Evolutionary conservation across 2,329 filamentous ascomycete species (phyloP).

Genomic region (Colletotrichum trifolii): DNA sequence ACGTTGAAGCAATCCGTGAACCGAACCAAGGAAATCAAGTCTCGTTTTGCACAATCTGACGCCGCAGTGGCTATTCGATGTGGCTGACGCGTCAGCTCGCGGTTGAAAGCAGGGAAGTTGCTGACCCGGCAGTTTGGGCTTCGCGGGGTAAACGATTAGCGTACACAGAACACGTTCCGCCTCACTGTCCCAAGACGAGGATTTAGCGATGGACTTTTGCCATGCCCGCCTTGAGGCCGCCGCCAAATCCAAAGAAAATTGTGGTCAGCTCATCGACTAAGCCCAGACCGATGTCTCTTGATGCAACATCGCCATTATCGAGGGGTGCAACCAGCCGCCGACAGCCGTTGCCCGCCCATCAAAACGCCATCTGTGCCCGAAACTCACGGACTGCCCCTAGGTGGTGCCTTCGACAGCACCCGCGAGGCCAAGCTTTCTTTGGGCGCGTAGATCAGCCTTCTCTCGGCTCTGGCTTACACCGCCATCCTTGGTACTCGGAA

Average conservation of each 20-base stretch:
- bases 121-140: slow-evolving; percentile 23
- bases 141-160: slow-evolving; percentile 8
- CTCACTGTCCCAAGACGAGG: too few relatives aligned
- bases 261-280: background rate
- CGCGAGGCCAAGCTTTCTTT: slow-evolving; percentile 24
- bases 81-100: slow-evolving; percentile 18
- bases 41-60: background rate
- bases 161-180: too few relatives aligned
- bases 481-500: slow-evolving; percentile 16
- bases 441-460: slow-evolving; percentile 16
- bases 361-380: slow-evolving; percentile 17
- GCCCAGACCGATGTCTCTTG: background rate
- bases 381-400: slow-evolving; percentile 19
- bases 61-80: slow-evolving; percentile 6
- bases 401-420: background rate
- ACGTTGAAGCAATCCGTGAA: background rate
- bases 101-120: slow-evolving; percentile 16
- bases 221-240: too few relatives aligned
- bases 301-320: background rate
- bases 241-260: too few relatives aligned
- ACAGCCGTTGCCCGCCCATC: slow-evolving; percentile 4
- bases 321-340: background rate
- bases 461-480: slow-evolving; percentile 11
- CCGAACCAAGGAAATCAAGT: background rate
- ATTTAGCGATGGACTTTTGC: too few relatives aligned